These are phyloP conservation scores for Vicia sativa DNA, from an alignment of 306 rosid species.

Conservation along the genomic window DNA sequence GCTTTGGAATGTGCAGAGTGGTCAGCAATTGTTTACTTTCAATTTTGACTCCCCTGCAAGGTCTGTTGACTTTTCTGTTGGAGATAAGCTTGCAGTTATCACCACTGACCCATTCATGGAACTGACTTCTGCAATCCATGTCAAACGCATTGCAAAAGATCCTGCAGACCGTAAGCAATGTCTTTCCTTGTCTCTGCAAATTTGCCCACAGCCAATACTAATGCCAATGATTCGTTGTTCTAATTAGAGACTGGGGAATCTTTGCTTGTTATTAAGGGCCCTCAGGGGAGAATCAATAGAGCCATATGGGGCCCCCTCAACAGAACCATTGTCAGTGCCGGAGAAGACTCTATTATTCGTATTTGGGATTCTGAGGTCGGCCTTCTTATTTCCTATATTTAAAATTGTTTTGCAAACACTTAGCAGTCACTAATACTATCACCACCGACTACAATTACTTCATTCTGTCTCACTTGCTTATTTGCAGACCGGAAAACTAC, in stretches of 20 bases:
- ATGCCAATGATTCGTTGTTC: not conserved
- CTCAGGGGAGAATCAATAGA: slow-evolving; percentile 90
- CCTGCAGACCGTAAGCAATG: slow-evolving; percentile 53
- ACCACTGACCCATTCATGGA: slow-evolving; percentile 88
- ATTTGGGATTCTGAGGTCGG: slow-evolving; percentile 87
- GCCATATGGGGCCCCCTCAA: slow-evolving; percentile 97
- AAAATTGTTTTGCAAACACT: not conserved
- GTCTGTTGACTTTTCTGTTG: slow-evolving; percentile 71
- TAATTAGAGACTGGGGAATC: slow-evolving; percentile 80
- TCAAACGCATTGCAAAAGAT: slow-evolving; percentile 65
- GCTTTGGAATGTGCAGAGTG: slow-evolving; percentile 80
- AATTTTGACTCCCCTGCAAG: slow-evolving; percentile 74
- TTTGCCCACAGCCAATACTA: not conserved
- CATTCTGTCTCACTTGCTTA: not conserved
- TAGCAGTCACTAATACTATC: not conserved
- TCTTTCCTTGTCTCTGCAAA: not conserved
- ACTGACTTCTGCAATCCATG: slow-evolving; percentile 68
- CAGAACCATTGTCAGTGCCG: slow-evolving; percentile 77
- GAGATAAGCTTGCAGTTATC: slow-evolving; percentile 66
- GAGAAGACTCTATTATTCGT: slow-evolving; percentile 84
- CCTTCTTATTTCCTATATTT: not conserved
- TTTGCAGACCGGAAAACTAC: slow-evolving; percentile 74
- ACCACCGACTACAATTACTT: not conserved
- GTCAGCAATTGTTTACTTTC: slow-evolving; percentile 74
- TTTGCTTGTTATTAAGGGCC: slow-evolving; percentile 67